Evolutionary conservation across 331 rosid genomes (phyloP).

Genomic region (Spiraea crenata): DNA sequence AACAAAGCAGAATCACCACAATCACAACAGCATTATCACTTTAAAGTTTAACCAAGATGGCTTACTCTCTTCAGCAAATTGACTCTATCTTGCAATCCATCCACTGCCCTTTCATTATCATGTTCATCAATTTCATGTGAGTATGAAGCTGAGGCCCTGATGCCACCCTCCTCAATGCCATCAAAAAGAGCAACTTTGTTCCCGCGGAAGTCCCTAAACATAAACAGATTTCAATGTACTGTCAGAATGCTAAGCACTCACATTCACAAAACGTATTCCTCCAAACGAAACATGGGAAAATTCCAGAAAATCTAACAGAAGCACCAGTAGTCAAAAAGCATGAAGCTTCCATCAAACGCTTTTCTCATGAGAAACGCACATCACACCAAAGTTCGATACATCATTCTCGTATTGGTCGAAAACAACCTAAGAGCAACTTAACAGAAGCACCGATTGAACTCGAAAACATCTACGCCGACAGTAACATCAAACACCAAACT

Average conservation of each 20-base stretch:
- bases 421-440: background rate
- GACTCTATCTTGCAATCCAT: slow-evolving; percentile 93
- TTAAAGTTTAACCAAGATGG: background rate
- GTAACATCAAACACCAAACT: background rate
- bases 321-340: too few species aligned
- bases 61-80: slow-evolving; percentile 84
- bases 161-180: slow-evolving; percentile 98
- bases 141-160: slow-evolving; percentile 74
- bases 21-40: background rate
- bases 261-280: slow-evolving; percentile 3
- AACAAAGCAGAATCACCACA: background rate
- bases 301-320: background rate
- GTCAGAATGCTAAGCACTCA: slow-evolving; percentile 21
- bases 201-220: slow-evolving; percentile 57
- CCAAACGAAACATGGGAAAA: background rate
- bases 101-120: slow-evolving; percentile 76
- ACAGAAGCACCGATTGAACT: background rate
- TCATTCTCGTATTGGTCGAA: background rate
- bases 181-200: slow-evolving; percentile 83
- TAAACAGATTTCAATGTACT: background rate
- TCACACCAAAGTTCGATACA: background rate
- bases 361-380: background rate
- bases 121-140: slow-evolving; percentile 96
- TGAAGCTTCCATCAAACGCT: too few species aligned
- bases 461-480: background rate